Evolutionary conservation across 345 rosid genomes (phyloP), one percentile per base, ranked within the genome.

Genomic region (Excoecaria agallocha): DNA sequence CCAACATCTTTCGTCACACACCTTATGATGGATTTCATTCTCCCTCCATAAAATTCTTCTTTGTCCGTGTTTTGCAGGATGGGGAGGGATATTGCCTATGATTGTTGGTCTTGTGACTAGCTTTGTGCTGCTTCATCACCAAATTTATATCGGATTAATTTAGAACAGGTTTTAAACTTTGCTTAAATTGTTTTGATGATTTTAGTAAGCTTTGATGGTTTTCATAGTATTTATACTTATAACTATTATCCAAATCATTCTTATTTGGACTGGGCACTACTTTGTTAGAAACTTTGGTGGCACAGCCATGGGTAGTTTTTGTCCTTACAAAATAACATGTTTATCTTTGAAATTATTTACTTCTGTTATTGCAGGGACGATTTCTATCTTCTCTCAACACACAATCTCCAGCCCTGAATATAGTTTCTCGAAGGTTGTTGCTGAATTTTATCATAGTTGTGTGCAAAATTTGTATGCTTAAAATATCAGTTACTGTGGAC

Each of bases 51-150:
- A 22, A 20, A 30, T 24, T 68, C 11, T 30, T 17, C 43, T 15
- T 46, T 46, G 13, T 70, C 24, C 57, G 9, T 78, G 6, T 71
- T 77, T 68, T 37, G 54, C 84, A 95, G 98, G 85, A 91, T 93
- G 98, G 99, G 99, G 66, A 93, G 98, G 80, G 92, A 93, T 74
- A 90, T 91, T 78, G 69, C 88, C 17, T 93, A 93, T 83, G 94
- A 93, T 82, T 70, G 74, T 82, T 91, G 98, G 97, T 88, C 99
- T 37, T 95, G 97, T 85, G 99, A 95, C 89, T 85, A 93, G 82
- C 87, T 95, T 70, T 95, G 99, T 75, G 98, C 98, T 80, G 98
- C 98, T 68, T 93, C 97, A n/a, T 93, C 98, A 54, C 89, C 99
- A 68, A 96, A 93, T 79, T 59, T 93, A n/a, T 95, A 91, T 80